phyloP scores from a whole-genome alignment of 2,329 filamentous ascomycete species.

The Claviceps sp. region DNA sequence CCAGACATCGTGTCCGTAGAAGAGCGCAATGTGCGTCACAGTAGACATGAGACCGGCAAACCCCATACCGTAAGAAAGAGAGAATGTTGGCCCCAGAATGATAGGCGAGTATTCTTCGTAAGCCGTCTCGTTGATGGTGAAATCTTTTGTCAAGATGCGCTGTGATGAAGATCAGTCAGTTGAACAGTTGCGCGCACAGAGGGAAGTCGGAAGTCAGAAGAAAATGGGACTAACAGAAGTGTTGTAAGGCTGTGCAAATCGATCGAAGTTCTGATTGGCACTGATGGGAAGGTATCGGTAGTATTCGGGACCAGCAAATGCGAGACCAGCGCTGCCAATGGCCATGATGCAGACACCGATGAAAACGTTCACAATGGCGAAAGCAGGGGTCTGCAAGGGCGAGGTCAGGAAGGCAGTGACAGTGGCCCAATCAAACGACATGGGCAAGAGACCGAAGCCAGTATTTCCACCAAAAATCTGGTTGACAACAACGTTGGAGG shows the following conservation, averaged over 20 bases:
- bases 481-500: conserved; percentile 47
- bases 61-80: conserved; percentile 40
- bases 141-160: conserved; percentile 37
- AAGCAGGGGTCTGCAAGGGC: conserved; percentile 47
- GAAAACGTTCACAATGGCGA: conserved; percentile 46
- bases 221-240: conserved; percentile 16
- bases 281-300: conserved; percentile 43
- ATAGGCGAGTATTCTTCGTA: conserved; percentile 46
- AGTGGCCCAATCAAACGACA: conserved; percentile 55
- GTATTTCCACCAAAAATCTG: conserved; percentile 51
- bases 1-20: conserved; percentile 36
- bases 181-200: neutral
- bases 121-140: conserved; percentile 38
- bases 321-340: conserved; percentile 37
- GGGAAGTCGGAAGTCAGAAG: neutral
- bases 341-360: conserved; percentile 38
- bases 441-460: conserved; percentile 47
- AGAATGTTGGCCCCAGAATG: conserved; percentile 40
- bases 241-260: conserved; percentile 43
- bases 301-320: conserved; percentile 36
- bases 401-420: conserved; percentile 41
- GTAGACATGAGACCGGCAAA: conserved; percentile 43
- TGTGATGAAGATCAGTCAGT: conserved; percentile 9
- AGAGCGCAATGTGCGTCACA: conserved; percentile 36
- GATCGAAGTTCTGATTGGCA: conserved; percentile 43